phyloP scores from a whole-genome alignment of 495 filamentous ascomycete species.

The Chlorociboria aeruginascens region DNA sequence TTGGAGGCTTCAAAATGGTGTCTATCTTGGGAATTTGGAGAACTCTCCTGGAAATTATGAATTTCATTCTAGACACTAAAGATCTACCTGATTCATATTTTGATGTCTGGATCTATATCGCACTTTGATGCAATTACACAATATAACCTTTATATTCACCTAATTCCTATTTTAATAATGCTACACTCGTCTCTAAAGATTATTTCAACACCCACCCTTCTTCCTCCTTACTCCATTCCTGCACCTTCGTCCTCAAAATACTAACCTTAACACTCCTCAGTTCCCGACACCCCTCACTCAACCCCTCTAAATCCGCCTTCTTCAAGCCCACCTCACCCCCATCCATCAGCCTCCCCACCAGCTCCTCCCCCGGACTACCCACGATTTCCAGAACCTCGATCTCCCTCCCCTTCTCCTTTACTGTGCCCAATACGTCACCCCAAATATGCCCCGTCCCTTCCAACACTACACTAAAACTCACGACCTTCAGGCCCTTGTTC shows the following conservation, averaged over 20 bases:
- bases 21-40: too few relatives aligned
- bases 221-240: slow-evolving; percentile 7
- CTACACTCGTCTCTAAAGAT: not conserved
- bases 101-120: too few relatives aligned
- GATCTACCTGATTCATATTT: too few relatives aligned
- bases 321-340: not conserved
- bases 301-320: not conserved
- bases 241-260: slow-evolving; percentile 11
- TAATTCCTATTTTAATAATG: not conserved
- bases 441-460: slow-evolving; percentile 4
- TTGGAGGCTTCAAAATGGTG: too few relatives aligned
- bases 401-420: slow-evolving; percentile 1
- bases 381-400: slow-evolving; percentile 13
- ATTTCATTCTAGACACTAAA: too few relatives aligned
- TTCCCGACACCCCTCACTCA: slow-evolving; percentile 2
- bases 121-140: not conserved
- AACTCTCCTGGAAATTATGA: too few relatives aligned
- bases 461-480: slow-evolving; percentile 1
- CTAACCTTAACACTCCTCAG: slow-evolving; percentile 13
- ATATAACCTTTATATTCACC: not conserved
- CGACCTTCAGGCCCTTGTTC: slow-evolving; percentile 4
- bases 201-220: slow-evolving; percentile 7
- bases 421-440: slow-evolving; percentile 4
- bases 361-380: slow-evolving; percentile 6
- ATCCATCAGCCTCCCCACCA: slow-evolving; percentile 12